These are phyloP conservation scores for Phytophthora pluvialis DNA, from an alignment of 352 stramenopile species.

Conservation along the genomic window DNA sequence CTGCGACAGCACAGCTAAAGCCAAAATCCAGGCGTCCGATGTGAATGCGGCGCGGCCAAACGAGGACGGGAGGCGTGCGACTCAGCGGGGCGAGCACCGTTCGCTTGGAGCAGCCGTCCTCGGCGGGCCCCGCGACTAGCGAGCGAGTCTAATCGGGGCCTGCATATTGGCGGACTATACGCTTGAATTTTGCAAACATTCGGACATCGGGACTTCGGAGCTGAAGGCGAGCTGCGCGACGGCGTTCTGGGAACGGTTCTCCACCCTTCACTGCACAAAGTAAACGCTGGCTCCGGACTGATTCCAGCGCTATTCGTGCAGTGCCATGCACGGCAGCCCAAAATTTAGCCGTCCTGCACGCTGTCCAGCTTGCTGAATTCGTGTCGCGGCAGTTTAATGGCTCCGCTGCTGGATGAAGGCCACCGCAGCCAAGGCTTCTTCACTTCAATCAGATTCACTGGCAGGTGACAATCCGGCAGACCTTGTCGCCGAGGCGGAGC, in stretches of 20 bases:
- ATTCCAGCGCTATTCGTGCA: background rate
- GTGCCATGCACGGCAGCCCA: constrained; percentile 2
- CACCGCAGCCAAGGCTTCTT: constrained; percentile 2
- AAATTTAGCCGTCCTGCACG: constrained; percentile 10
- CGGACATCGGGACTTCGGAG: constrained; percentile 22
- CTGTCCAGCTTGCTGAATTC: background rate
- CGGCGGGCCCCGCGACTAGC: constrained; percentile 18
- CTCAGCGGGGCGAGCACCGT: constrained; percentile 11
- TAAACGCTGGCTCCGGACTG: constrained; percentile 5
- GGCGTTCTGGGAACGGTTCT: background rate
- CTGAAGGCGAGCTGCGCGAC: constrained; percentile 7
- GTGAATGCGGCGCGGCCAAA: constrained; percentile 8
- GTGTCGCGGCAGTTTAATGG: background rate
- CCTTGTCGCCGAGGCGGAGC: background rate
- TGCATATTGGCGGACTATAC: constrained; percentile 9
- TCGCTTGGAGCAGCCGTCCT: constrained; percentile 20
- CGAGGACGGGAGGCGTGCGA: constrained; percentile 21
- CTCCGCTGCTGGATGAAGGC: background rate
- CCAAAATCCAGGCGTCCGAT: constrained; percentile 27
- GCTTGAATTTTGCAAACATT: constrained; percentile 25
- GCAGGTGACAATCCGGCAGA: constrained; percentile 23
- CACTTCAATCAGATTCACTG: constrained; percentile 6
- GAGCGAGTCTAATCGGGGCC: constrained; percentile 23
- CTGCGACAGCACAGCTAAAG: constrained; percentile 9
- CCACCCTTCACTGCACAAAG: background rate